phyloP scores from a whole-genome alignment of 2,329 filamentous ascomycete genomes.

The Paracorniculantispora psalliotae region DNA sequence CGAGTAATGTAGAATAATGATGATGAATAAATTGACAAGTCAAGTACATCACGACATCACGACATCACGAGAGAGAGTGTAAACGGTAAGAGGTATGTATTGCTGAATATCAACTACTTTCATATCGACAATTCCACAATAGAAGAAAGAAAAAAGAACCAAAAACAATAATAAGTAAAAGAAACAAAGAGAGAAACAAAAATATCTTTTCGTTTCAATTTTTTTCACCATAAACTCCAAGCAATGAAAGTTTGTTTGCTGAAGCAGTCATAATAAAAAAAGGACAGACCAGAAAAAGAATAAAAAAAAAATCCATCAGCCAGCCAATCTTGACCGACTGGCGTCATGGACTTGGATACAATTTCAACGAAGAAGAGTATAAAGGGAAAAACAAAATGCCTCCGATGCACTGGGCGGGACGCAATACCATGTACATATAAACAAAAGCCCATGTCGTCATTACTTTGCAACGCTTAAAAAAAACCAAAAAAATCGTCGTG shows the following conservation, averaged over 20 bases:
- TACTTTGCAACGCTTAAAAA: slow-evolving; percentile 11
- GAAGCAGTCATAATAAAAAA: slow-evolving; percentile 16
- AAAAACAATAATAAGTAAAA: slow-evolving; percentile 20
- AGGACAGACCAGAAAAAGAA: too few relatives aligned
- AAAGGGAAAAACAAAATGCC: neutral
- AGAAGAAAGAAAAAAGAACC: slow-evolving; percentile 21
- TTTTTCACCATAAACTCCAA: slow-evolving; percentile 14
- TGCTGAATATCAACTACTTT: slow-evolving; percentile 7
- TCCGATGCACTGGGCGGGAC: slow-evolving; percentile 2
- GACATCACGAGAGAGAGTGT: too few relatives aligned
- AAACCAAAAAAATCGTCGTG: neutral
- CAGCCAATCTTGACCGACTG: too few relatives aligned
- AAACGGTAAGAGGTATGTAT: slow-evolving; percentile 3
- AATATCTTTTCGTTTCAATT: slow-evolving; percentile 11
- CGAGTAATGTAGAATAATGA: neutral
- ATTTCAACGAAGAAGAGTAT: slow-evolving; percentile 5
- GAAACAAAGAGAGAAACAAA: neutral
- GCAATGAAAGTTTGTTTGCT: slow-evolving; percentile 12
- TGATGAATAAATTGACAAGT: too few relatives aligned
- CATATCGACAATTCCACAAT: slow-evolving; percentile 11
- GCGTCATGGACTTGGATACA: slow-evolving; percentile 2
- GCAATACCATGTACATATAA: slow-evolving; percentile 9
- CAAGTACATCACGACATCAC: too few relatives aligned
- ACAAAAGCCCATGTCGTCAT: slow-evolving; percentile 11
- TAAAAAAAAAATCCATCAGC: slow-evolving; percentile 13